phyloP scores from a whole-genome alignment of 495 filamentous ascomycete species.

The Neurospora hispaniola region DNA sequence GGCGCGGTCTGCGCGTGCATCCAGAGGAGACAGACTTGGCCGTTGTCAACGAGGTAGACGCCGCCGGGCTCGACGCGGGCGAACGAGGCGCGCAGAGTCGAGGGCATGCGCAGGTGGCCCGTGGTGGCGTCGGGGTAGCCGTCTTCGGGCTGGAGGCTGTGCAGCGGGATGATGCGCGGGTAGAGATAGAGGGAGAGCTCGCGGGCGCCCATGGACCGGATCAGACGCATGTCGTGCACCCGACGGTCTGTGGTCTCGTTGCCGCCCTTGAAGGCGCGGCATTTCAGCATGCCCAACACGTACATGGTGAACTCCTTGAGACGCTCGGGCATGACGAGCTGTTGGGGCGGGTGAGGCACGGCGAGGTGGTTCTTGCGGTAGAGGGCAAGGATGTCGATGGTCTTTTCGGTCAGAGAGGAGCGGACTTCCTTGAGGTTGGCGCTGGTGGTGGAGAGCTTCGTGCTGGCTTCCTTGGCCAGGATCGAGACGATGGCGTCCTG shows the following conservation, averaged over 20 bases:
- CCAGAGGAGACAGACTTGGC: constrained; percentile 85
- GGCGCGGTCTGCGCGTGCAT: constrained; percentile 65
- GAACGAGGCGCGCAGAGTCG: constrained; percentile 73
- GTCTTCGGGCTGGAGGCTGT: constrained; percentile 77
- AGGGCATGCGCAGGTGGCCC: constrained; percentile 75
- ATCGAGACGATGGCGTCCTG: constrained; percentile 85
- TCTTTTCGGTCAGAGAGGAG: constrained; percentile 78
- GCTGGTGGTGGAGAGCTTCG: constrained; percentile 59
- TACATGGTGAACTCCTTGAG: constrained; percentile 98
- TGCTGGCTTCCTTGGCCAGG: constrained; percentile 85
- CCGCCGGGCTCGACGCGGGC: constrained; percentile 86
- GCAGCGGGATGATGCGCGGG: constrained; percentile 81
- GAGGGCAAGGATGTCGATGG: constrained; percentile 83
- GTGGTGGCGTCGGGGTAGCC: constrained; percentile 77
- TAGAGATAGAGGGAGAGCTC: constrained; percentile 93
- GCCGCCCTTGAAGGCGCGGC: constrained; percentile 87
- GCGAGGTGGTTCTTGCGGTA: constrained; percentile 85
- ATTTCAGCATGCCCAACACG: constrained; percentile 86
- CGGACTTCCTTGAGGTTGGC: constrained; percentile 78
- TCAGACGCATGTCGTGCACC: constrained; percentile 81
- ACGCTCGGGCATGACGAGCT: constrained; percentile 90
- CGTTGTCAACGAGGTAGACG: constrained; percentile 96
- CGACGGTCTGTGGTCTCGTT: constrained; percentile 85
- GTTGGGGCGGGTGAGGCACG: constrained; percentile 73
- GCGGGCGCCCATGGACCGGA: constrained; percentile 72